Conservation (phyloP, 2,329 filamentous ascomycete genomes). For the Didymella exigua region DNA sequence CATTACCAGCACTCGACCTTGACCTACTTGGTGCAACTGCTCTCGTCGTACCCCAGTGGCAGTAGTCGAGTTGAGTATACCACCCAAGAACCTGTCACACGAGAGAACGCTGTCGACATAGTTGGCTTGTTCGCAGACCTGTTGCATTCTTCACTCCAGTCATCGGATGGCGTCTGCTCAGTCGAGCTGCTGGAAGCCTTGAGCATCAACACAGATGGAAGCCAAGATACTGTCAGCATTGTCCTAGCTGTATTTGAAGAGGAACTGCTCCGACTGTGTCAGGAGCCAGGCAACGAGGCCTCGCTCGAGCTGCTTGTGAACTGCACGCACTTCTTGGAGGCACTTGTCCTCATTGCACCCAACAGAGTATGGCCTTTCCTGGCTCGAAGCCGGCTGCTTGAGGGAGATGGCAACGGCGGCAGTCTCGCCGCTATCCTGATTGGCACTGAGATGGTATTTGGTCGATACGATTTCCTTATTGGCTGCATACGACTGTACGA, state of each 20-base stretch:
- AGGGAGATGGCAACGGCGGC: conserved; percentile 75
- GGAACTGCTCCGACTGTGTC: conserved; percentile 57
- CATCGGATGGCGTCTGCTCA: conserved; percentile 35
- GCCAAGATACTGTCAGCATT: conserved; percentile 76
- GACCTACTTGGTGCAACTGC: conserved; percentile 75
- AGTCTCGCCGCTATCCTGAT: conserved; percentile 79
- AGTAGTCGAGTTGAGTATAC: conserved; percentile 57
- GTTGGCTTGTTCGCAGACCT: conserved; percentile 76
- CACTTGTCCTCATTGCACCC: conserved; percentile 73
- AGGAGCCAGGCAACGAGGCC: conserved; percentile 65
- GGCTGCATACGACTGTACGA: conserved; percentile 76
- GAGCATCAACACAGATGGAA: conserved; percentile 54
- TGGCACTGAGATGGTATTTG: conserved; percentile 77
- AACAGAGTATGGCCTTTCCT: conserved; percentile 90
- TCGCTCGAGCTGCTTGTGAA: conserved; percentile 71
- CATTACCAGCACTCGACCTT: conserved; percentile 77
- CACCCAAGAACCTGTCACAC: conserved; percentile 55
- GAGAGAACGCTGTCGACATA: conserved; percentile 72
- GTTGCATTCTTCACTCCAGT: conserved; percentile 54
- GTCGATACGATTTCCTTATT: conserved; percentile 77
- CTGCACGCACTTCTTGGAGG: conserved; percentile 80
- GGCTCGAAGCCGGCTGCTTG: conserved; percentile 78
- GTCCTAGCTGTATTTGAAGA: conserved; percentile 85
- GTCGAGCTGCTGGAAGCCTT: conserved; percentile 38
- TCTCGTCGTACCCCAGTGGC: conserved; percentile 70